Conservation (phyloP, 169 alveolate genomes). For the Eimeria acervulina region DNA sequence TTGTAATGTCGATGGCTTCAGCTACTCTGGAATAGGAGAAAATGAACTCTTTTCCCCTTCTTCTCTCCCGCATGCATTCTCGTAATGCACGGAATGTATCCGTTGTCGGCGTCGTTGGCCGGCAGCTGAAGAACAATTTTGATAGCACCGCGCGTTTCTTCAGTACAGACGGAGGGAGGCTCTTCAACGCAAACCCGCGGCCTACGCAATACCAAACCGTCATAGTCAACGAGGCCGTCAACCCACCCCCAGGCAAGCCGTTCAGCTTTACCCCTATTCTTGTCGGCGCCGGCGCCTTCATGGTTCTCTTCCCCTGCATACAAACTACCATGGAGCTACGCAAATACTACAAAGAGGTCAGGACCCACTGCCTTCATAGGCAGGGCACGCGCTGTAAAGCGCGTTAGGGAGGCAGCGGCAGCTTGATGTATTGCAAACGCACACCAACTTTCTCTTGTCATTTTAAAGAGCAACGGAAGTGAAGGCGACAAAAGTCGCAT, state of each 20-base stretch:
- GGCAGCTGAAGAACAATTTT: not conserved
- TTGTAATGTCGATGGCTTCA: not conserved
- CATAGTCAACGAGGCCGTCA: constrained; percentile 47
- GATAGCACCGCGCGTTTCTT: not conserved
- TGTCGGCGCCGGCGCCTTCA: constrained; percentile 19
- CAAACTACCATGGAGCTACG: constrained; percentile 46
- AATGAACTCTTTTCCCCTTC: not conserved
- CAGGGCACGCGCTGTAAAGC: too few relatives aligned
- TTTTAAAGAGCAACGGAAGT: too few relatives aligned
- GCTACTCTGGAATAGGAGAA: not conserved
- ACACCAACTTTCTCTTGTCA: too few relatives aligned
- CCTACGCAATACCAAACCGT: constrained; percentile 57
- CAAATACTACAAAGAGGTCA: constrained; percentile 46
- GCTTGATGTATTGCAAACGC: too few relatives aligned
- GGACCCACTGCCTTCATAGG: not conserved
- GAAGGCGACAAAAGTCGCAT: too few relatives aligned
- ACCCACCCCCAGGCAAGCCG: constrained; percentile 45
- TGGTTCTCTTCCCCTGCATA: constrained; percentile 53
- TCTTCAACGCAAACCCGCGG: constrained; percentile 18
- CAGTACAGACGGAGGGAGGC: constrained; percentile 51
- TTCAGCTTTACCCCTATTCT: constrained; percentile 31
- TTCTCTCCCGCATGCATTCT: constrained; percentile 26
- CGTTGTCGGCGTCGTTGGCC: not conserved
- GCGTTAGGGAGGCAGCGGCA: too few relatives aligned
- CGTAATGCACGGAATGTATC: not conserved